Base-by-base conservation (phyloP, 305 asterid genomes). In the Solanum chacoense region DNA sequence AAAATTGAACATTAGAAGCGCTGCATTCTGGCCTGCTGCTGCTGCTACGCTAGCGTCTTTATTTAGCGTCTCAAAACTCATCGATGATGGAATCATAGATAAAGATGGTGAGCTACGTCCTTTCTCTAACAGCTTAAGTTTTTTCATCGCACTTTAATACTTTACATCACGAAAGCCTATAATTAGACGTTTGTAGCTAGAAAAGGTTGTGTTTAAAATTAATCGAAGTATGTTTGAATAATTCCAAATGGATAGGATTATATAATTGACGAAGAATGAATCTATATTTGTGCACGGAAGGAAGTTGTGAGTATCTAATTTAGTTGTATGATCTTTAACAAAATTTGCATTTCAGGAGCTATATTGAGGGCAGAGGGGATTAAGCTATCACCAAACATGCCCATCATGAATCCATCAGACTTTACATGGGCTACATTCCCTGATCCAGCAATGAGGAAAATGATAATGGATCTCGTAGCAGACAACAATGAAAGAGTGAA, bases 41-140 rank as follows among this genome's bases (percentile, higher is more conserved):
- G 94, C 93, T 16, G 92, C 94, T 5, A 37, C 90, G 9, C 87
- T 93, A 74, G 95, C 93, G 5, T 89, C 91, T 2, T 20, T 35
- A 18, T 88, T 77, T 88, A 90, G 88, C 81, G 71, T 88, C n/a
- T 71, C 85, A 0, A 92, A 92, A 88, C 94, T 94, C 34, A 72
- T 94, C 5, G 93, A 92, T 37, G 93, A 93, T 85, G 97, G 96
- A 80, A 89, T 94, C 74, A 74, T 93, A 22, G 92, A 93, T 74
- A 8, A 67, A 16, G 69, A 91, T 22, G 98, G 97, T 94, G 87
- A 91, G 91, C 73, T 59, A 12, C 6, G 67, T 18, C 14, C 34
- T 11, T 12, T 24, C 16, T 67, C 16, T 24, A 67, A 67, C 75
- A 3, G 1, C 18, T 69, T 69, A 26, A 67, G 16, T 11, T 24